Evolutionary conservation across 495 filamentous ascomycete genomes (phyloP), one percentile per base, ranked within the genome.

Genomic region (Lentithecium fluviatile): DNA sequence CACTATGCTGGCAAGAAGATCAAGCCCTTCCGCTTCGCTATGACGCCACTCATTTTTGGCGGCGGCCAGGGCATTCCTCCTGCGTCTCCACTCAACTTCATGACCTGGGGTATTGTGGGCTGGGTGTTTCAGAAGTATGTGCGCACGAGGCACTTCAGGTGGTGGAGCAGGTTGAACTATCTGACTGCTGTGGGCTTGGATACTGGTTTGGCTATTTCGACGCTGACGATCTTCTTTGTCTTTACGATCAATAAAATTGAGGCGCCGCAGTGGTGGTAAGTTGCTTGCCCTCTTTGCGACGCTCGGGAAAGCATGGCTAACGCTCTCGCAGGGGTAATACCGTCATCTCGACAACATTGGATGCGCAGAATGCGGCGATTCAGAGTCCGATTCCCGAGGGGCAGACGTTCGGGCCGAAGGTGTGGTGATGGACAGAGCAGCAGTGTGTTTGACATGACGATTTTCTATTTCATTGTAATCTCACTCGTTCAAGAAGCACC

Each of bases 131-230:
- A 89, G 65, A 78, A 82, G 50, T 55, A 79, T 15, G 73, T 89
- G 52, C 77, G 79, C 54, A 80, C 79, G 34, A 74, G 78, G 2
- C 75, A 81, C 58, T 81, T 84, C 47, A 78, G 74, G 0, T 89
- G 86, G 86, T 89, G 86, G 86, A 80, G 80, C 23, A 77, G 85
- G 34, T 78, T 75, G 71, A 85, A 87, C 62, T 88, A 86, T 61
- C 74, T 87, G 34, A 79, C 83, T 4, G 82, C 82, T 17, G 81
- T 82, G 0, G 84, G 80, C 0, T 72, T 88, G 13, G 84, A 86
- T 58, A 76, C 83, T 19, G 85, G 83, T 1, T 76, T 88, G 42
- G 85, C 85, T 1, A 74, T 87, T 1, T 75, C 78, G 4, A 87
- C 84, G 1, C 76, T 85, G 50, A 74, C 84, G 40, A 83, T 87